Conservation (phyloP, 164 flowering plant species). For the Cinnamomum chago region DNA sequence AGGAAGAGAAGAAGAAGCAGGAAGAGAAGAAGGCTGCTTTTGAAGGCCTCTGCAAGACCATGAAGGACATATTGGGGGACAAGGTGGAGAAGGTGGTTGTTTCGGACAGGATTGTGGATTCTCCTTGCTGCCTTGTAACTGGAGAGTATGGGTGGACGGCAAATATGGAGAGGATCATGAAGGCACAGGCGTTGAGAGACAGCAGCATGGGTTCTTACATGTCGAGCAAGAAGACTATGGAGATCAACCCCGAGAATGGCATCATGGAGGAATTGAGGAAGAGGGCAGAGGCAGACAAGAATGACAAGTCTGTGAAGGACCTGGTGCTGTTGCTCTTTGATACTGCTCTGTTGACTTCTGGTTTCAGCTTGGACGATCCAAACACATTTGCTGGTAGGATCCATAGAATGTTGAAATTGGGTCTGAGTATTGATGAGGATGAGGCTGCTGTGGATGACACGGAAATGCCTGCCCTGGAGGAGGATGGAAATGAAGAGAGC, state of each 20-base stretch:
- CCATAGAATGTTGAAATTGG: slow-evolving; percentile 63
- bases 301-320: slow-evolving; percentile 66
- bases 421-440: slow-evolving; percentile 55
- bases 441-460: slow-evolving; percentile 18
- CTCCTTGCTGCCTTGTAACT: slow-evolving; percentile 67
- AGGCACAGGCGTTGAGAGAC: slow-evolving; percentile 62
- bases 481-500: slow-evolving; percentile 23
- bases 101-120: slow-evolving; percentile 60
- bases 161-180: slow-evolving; percentile 74
- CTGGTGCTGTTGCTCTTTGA: slow-evolving; percentile 51
- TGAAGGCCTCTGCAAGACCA: slow-evolving; percentile 51
- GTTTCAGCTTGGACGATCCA: slow-evolving; percentile 62
- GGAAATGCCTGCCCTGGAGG: slow-evolving; percentile 28
- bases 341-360: slow-evolving; percentile 58
- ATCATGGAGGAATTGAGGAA: slow-evolving; percentile 76
- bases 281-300: slow-evolving; percentile 58
- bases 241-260: slow-evolving; percentile 60
- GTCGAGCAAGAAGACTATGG: slow-evolving; percentile 78
- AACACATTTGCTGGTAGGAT: slow-evolving; percentile 52
- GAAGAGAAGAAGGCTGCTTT: slow-evolving; percentile 50
- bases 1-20: slow-evolving; percentile 55
- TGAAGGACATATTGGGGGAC: slow-evolving; percentile 63
- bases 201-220: slow-evolving; percentile 56
- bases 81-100: slow-evolving; percentile 62
- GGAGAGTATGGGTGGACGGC: slow-evolving; percentile 79